Evolutionary conservation across 2,329 filamentous ascomycete species (phyloP), one percentile per base, ranked within the genome.

Genomic region (Proliferodiscus dingleyae): DNA sequence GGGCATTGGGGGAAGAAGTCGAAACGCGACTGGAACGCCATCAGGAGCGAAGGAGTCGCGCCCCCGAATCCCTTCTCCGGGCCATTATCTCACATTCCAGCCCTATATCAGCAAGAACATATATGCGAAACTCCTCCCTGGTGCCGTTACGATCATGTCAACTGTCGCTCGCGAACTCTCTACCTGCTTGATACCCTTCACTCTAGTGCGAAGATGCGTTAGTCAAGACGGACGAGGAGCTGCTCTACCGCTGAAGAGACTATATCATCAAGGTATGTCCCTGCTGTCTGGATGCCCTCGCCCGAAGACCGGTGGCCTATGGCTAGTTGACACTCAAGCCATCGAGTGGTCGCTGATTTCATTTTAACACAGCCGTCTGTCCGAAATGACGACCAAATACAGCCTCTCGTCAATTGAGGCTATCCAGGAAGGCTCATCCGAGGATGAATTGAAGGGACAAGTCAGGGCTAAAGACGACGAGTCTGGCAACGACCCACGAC

Each of bases 351-450:
- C n/a, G n/a, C n/a, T n/a, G n/a, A n/a, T n/a, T n/a, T n/a, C n/a
- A n/a, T n/a, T n/a, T 45, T 39, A 29, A 30, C 39, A 45, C 18
- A 50, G 40, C 33, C 33, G 37, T 43, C 36, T 22, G 22, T 41
- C 18, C 44, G 46, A 43, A 33, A 63, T 63, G 60, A 39, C 59
- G 18, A 47, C 56, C 9, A 58, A 50, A 49, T 61, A 62, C 41
- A 56, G 30, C 24, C 37, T 42, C 41, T 53, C 59, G 47, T 51
- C 55, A 7, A 43, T 59, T 33, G 55, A 60, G 47, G 41, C 56
- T 24, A 64, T 63, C 15, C 39, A 55, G 23, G 61, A 62, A 39
- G 51, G 23, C 34, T 24, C 55, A 36, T 53, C 53, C 21, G 59
- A 61, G 33, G 55, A 60, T 52, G 58, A 58, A 44, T 41, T 52